phyloP scores from a whole-genome alignment of 495 filamentous ascomycete species.

The Penicillium crystallinum region DNA sequence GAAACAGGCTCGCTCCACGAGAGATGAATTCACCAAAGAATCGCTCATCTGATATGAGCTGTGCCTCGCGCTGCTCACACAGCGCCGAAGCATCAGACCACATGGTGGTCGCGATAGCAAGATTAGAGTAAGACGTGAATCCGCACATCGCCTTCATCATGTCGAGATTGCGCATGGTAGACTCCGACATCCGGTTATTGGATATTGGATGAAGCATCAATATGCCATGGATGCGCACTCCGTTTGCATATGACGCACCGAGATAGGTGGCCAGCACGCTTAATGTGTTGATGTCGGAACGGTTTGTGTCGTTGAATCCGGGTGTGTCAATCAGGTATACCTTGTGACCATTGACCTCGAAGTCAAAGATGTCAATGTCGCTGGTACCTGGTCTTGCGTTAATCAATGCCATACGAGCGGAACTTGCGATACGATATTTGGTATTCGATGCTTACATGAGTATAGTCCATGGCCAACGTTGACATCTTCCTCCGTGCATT shows the following conservation, averaged over 20 bases:
- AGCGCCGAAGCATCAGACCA: neutral
- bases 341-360: constrained; percentile 3
- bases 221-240: constrained; percentile 21
- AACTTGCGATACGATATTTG: too few relatives aligned
- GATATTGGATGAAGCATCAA: constrained; percentile 25
- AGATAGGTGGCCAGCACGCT: constrained; percentile 26
- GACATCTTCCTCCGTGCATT: constrained; percentile 11
- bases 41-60: neutral
- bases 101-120: constrained; percentile 11
- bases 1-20: neutral
- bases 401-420: neutral
- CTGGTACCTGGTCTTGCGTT: neutral
- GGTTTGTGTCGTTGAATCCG: constrained; percentile 47
- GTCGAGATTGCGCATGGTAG: constrained; percentile 15
- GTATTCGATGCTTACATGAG: constrained; percentile 9
- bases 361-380: constrained; percentile 1
- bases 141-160: constrained; percentile 26
- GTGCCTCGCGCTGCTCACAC: neutral
- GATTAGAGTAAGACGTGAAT: neutral
- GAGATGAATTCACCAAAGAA: neutral
- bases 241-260: constrained; percentile 18
- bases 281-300: constrained; percentile 37
- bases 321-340: constrained; percentile 45
- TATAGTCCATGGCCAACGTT: constrained; percentile 15
- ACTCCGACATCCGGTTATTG: constrained; percentile 18